These are phyloP conservation scores for Candida boidinii DNA, from an alignment of 805 yeast genomes.

Conservation along the genomic window DNA sequence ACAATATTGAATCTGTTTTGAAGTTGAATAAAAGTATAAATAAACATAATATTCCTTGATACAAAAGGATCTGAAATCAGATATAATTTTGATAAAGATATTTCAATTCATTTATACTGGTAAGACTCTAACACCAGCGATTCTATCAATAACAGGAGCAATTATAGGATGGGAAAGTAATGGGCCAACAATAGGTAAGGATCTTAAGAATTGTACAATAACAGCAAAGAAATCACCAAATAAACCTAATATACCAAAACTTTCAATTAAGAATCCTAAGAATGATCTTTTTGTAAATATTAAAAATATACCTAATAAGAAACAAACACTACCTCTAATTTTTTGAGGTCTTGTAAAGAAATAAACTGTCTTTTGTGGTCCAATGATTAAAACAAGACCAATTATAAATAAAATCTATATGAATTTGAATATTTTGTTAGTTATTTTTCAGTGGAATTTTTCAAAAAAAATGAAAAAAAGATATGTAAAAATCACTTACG, in stretches of 20 bases:
- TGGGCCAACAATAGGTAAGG: slow-evolving; percentile 84
- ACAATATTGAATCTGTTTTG: too few relatives aligned
- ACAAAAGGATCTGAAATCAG: too few relatives aligned
- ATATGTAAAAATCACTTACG: too few relatives aligned
- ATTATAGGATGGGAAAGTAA: slow-evolving; percentile 69
- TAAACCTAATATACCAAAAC: slow-evolving; percentile 80
- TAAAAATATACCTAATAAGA: slow-evolving; percentile 63
- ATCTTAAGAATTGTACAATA: slow-evolving; percentile 76
- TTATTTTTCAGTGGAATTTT: background rate
- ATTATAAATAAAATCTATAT: slow-evolving; percentile 62
- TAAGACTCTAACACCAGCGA: slow-evolving; percentile 60
- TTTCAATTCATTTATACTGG: slow-evolving; percentile 37
- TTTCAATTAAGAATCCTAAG: slow-evolving; percentile 76
- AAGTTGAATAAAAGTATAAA: too few relatives aligned
- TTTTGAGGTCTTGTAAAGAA: slow-evolving; percentile 86
- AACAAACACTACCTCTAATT: slow-evolving; percentile 78
- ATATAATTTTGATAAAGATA: slow-evolving; percentile 6
- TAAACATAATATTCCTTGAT: too few relatives aligned
- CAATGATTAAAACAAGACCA: slow-evolving; percentile 84
- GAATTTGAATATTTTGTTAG: too few relatives aligned
- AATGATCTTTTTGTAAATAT: slow-evolving; percentile 74
- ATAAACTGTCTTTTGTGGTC: slow-evolving; percentile 70
- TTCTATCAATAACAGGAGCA: slow-evolving; percentile 63
- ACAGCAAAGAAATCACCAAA: slow-evolving; percentile 92
- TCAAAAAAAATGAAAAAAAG: slow-evolving; percentile 3